Evolutionary conservation across 2,329 filamentous ascomycete genomes (phyloP).

Genomic region (Chaetoscypha palmicola): DNA sequence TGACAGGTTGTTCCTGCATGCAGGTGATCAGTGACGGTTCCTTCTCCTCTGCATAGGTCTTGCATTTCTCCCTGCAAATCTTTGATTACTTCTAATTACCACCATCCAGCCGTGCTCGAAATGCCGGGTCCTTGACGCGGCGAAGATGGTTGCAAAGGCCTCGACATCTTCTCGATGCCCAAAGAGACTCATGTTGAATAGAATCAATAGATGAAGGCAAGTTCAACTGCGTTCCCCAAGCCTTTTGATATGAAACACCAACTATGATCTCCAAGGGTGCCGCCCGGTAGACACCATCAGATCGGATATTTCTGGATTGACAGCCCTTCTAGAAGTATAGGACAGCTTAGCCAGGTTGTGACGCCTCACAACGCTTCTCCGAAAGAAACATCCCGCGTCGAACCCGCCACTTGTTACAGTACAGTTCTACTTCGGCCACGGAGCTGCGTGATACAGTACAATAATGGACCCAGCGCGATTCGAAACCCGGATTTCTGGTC

Average conservation of each 20-base stretch:
- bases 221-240: neutral
- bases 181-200: neutral
- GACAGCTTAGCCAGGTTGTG: neutral
- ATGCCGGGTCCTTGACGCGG: neutral
- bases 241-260: neutral
- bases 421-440: slow-evolving; percentile 1
- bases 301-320: neutral
- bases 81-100: neutral
- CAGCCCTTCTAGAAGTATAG: neutral
- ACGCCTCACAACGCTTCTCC: neutral
- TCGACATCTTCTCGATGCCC: too few species aligned
- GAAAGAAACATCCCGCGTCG: neutral
- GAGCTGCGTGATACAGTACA: too few species aligned
- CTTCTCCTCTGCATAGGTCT: neutral
- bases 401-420: neutral
- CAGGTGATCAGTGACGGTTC: slow-evolving; percentile 2
- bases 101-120: neutral
- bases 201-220: neutral
- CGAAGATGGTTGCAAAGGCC: too few species aligned
- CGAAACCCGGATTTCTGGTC: neutral
- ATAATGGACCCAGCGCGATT: too few species aligned
- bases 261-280: neutral
- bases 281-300: neutral
- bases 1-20: too few species aligned
- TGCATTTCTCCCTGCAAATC: neutral